Conservation (phyloP, 805 yeast species). For the Saccharomyces kudriavzevii region DNA sequence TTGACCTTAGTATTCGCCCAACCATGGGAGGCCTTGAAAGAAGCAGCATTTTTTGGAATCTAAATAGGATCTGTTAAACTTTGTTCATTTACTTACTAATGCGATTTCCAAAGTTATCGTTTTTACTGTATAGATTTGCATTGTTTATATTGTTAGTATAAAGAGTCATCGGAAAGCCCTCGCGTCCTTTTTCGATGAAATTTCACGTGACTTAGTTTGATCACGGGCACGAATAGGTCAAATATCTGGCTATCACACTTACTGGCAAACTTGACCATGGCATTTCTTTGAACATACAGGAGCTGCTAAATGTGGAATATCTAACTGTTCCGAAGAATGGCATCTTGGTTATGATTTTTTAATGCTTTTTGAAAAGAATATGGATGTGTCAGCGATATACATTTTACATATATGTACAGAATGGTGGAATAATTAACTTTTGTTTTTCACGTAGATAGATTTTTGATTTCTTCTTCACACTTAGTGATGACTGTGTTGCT, state of each 20-base stretch:
- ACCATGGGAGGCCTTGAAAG: background rate
- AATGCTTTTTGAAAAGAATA: background rate
- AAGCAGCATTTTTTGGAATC: background rate
- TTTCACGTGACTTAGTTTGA: background rate
- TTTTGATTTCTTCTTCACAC: constrained; percentile 39
- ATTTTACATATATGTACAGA: background rate
- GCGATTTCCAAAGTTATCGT: background rate
- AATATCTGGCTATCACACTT: background rate
- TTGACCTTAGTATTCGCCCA: background rate
- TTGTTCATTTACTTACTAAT: background rate
- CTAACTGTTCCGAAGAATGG: too few relatives aligned
- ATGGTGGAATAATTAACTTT: background rate
- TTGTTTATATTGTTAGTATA: background rate
- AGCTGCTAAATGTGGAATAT: background rate
- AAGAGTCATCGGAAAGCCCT: background rate
- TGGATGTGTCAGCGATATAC: background rate
- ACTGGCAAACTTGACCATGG: too few relatives aligned
- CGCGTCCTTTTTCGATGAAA: background rate
- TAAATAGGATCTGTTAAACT: background rate
- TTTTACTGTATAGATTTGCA: background rate
- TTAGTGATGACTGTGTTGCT: constrained; percentile 45
- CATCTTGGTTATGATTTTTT: background rate
- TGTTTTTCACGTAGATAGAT: constrained; percentile 19
- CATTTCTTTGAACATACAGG: background rate
- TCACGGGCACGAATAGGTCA: background rate